Evolutionary conservation across 140 eudicot genomes (phyloP), one percentile per base, ranked within the genome.

Genomic region (Flaveria floridana): DNA sequence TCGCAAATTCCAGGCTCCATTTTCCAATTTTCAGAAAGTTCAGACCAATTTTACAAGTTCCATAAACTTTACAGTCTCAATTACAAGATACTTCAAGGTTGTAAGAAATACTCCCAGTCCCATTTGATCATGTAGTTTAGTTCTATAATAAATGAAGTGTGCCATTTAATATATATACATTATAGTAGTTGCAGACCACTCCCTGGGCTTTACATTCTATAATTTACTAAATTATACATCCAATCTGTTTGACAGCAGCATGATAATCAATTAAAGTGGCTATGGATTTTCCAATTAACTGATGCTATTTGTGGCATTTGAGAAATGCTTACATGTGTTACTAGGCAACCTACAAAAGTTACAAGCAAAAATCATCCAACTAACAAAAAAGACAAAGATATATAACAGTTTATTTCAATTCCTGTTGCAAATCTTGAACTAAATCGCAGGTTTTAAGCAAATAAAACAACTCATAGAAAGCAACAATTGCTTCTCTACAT

Each of bases 341-440:
- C 66, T 34, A 41, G 58, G 52, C 52, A 53, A 71, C 37, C 20
- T 55, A 71, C 19, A 15, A 72, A 72, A 55, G 56, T 56, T 37
- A 47, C 26, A 72, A 56, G 41, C 67, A 56, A 72, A 6, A 37
- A 72, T 39, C 55, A 55, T 42, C 58, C 56, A 42, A 56, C 15
- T 18, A 72, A 13, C 39, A 56, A 20, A 23, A 56, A 19, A 14
- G 28, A 16, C 9, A 18, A 61, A 25, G 73, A 70, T 4, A 42
- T 39, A 13, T 46, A 74, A 74, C 26, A 3, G 37, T 44, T 57
- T 11, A 62, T 44, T 74, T 74, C 61, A 74, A 25, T 74, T 74
- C 61, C 50, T 25, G 70, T 25, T 44, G 28, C 64, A 57, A 20
- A 57, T 57, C 30, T 62, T 74, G 58, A 61, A 25, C 78, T 21